Evolutionary conservation across 2,329 filamentous ascomycete genomes (phyloP), one percentile per base, ranked within the genome.

Genomic region (Ophiostoma perfectum): DNA sequence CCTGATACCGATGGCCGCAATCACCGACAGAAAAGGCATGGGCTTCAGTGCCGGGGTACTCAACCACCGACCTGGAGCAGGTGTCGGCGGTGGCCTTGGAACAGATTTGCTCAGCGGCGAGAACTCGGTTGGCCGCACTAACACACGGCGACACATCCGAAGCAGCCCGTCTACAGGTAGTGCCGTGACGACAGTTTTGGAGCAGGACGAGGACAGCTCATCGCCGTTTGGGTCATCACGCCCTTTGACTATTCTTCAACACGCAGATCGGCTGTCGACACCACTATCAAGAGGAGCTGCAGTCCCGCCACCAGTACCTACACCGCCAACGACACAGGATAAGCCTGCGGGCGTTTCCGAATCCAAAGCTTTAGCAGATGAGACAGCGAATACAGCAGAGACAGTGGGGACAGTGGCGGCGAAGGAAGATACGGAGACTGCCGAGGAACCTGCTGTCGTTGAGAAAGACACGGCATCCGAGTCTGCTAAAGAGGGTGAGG

Each of bases 101-200:
- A 12, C 60, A 11, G 69, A 68, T n/a, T 45, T 68, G 5, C 71
- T 72, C 65, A 69, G 74, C 70, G 75, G 77, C 70, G 79, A 86
- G 72, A 78, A 86, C 78, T 74, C 86, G 76, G 71, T 86, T 77
- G 72, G 86, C 67, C 81, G 82, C 72, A 88, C 89, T 67, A 96
- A 92, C 74, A 94, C 92, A 5, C 88, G 93, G 75, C 85, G 92
- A 71, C 92, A 97, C 77, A 89, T 87, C 72, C 84, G 92, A 74
- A 90, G 91, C 76, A 93, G 89, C 72, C 90, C 91, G 38, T 94
- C 91, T 14, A 89, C 90, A 14, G 89, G 91, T 65, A 92, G 89
- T 67, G 85, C 89, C 4, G 90, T 97, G 27, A 88, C 88, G 1
- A 95, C 92, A 0, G 92, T 96, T 14, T 84, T 92, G 47, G 92